Conservation (phyloP, 2,329 filamentous ascomycete genomes). For the Aspergillus cejpii region DNA sequence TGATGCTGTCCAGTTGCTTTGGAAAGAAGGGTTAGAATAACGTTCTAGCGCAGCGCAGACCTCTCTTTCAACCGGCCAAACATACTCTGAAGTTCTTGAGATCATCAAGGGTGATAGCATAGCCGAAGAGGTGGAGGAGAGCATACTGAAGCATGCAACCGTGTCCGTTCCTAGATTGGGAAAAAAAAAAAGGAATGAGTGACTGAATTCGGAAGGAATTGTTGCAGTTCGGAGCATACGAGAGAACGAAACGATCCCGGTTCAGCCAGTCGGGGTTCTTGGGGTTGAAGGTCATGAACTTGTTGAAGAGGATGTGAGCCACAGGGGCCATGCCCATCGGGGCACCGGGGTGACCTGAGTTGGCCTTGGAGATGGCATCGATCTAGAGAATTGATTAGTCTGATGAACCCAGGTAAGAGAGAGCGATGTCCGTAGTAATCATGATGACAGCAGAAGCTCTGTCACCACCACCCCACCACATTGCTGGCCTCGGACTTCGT, state of each 20-base stretch:
- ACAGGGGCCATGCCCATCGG: slow-evolving; percentile 96
- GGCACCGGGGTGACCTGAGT: slow-evolving; percentile 97
- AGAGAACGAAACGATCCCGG: slow-evolving; percentile 97
- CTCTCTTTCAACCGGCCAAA: slow-evolving; percentile 16
- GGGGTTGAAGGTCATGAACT: slow-evolving; percentile 99
- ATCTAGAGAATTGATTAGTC: slow-evolving; percentile 52
- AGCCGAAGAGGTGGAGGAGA: slow-evolving; percentile 93
- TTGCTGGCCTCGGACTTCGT: background rate
- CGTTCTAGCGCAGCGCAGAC: background rate
- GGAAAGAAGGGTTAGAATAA: slow-evolving; percentile 10
- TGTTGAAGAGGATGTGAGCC: slow-evolving; percentile 96
- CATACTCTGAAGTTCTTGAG: slow-evolving; percentile 93
- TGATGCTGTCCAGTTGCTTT: slow-evolving; percentile 69
- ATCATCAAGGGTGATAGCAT: slow-evolving; percentile 77
- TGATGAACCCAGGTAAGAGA: too few species aligned
- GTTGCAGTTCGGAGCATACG: slow-evolving; percentile 57
- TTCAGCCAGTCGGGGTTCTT: slow-evolving; percentile 97
- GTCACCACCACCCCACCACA: background rate
- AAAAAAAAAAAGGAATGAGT: slow-evolving; percentile 9
- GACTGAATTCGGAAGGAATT: background rate
- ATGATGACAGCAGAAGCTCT: background rate
- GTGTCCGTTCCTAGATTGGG: slow-evolving; percentile 96
- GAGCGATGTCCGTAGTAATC: background rate
- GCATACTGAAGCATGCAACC: slow-evolving; percentile 99
- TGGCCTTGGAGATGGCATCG: slow-evolving; percentile 93